Evolutionary conservation across 805 yeast genomes (phyloP).

Genomic region (Metschnikowia amazonensis): DNA sequence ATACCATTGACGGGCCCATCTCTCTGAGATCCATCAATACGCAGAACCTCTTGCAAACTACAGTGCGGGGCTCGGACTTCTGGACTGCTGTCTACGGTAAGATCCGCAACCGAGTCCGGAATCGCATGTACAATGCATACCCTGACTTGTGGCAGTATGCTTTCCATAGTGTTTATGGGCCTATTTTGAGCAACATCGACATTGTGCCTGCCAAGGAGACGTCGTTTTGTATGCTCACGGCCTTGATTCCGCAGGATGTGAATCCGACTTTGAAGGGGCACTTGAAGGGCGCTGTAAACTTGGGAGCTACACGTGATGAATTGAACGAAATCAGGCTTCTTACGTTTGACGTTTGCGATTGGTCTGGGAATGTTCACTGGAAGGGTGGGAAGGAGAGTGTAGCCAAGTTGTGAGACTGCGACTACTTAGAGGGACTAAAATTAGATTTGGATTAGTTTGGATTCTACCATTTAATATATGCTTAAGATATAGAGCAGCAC

Average conservation of each 20-base stretch:
- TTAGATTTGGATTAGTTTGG: too few species aligned
- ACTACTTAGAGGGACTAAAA: too few species aligned
- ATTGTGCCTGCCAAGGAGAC: constrained; percentile 67
- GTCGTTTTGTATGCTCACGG: constrained; percentile 69
- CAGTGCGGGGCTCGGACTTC: constrained; percentile 54
- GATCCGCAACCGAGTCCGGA: constrained; percentile 61
- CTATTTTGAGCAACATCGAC: constrained; percentile 65
- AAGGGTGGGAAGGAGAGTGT: constrained; percentile 52
- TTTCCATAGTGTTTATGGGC: constrained; percentile 69
- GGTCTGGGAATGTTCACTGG: constrained; percentile 62
- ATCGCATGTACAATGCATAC: constrained; percentile 68
- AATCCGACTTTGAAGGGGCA: constrained; percentile 92
- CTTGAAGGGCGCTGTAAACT: constrained; percentile 76
- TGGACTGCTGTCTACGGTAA: constrained; percentile 78
- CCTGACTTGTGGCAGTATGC: constrained; percentile 83
- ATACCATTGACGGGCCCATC: constrained; percentile 44
- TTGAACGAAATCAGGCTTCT: constrained; percentile 56
- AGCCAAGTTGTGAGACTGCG: constrained; percentile 50
- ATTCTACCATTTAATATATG: too few species aligned
- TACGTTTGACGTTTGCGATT: constrained; percentile 60
- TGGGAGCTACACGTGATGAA: constrained; percentile 67
- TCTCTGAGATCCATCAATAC: constrained; percentile 29
- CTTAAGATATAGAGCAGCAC: too few species aligned
- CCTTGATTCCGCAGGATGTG: constrained; percentile 88
- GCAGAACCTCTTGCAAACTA: constrained; percentile 24